phyloP scores from a whole-genome alignment of 1,284 basidiomycete species.

The Heterobasidion annosum region DNA sequence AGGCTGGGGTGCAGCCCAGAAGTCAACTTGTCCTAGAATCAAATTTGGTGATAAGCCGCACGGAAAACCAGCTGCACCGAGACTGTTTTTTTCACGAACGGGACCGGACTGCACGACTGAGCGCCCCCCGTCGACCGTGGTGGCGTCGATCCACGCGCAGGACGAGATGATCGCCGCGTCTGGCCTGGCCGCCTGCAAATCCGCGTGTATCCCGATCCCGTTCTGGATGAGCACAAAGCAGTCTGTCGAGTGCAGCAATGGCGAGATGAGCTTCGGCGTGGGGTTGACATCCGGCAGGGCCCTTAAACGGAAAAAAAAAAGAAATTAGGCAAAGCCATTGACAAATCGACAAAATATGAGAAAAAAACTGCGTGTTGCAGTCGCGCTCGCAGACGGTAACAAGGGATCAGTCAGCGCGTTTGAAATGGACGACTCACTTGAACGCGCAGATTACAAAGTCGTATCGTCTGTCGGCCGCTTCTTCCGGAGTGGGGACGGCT shows the following conservation, averaged over 20 bases:
- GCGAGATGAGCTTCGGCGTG: constrained; percentile 21
- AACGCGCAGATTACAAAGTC: constrained; percentile 23
- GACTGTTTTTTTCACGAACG: constrained; percentile 8
- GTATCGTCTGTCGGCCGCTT: constrained; percentile 24
- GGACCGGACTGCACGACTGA: constrained; percentile 20
- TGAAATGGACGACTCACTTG: constrained; percentile 15
- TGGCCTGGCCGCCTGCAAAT: constrained; percentile 20
- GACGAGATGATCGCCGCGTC: constrained; percentile 22
- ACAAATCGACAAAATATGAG: background rate
- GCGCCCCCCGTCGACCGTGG: constrained; percentile 20
- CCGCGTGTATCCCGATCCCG: constrained; percentile 30
- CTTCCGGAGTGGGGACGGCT: constrained; percentile 22
- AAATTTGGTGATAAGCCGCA: background rate
- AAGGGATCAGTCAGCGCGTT: background rate
- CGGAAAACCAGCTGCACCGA: background rate
- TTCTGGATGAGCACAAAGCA: constrained; percentile 29
- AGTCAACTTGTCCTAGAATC: constrained; percentile 20
- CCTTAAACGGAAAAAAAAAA: constrained; percentile 5
- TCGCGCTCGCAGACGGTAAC: background rate
- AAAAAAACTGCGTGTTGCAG: background rate
- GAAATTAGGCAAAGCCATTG: background rate
- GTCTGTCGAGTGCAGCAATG: constrained; percentile 16
- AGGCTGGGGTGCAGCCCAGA: constrained; percentile 19
- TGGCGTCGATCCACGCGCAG: constrained; percentile 32
- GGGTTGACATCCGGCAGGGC: constrained; percentile 22